Evolutionary conservation across 345 rosid genomes (phyloP), one percentile per base, ranked within the genome.

Genomic region (Salix suchowensis): DNA sequence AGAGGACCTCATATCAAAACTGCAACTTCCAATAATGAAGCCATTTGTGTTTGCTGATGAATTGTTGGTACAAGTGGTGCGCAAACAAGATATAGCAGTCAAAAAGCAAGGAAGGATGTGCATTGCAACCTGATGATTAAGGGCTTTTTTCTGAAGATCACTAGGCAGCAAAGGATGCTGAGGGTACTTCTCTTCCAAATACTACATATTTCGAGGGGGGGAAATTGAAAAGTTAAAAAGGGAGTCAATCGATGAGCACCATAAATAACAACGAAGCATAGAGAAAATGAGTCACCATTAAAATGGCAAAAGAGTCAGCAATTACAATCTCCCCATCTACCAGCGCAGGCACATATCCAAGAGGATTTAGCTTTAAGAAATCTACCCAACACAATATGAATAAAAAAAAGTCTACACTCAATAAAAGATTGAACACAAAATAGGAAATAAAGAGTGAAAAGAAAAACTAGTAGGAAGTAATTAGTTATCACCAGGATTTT

Each of bases 171-270:
- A 30, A 19, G 95, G 89, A 71, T 77, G 84, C 64, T 92, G 87
- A 65, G 97, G 97, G 80, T 87, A 92, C 80, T 90, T 91, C 81
- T 90, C 97, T 78, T 94, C 98, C 73, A 94, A 74, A 84, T 92
- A 92, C 97, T 94, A 66, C 32, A 39, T 52, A 40, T 40, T 40
- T 40, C 44, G 14, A 40, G 44, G 12, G 0, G 12, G 37, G 3
- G 12, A 0, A 10, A 40, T 40, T 40, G 8, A n/a, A 46, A 37
- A 66, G 24, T 18, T 21, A 0, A 30, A 55, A 13, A 24, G n/a
- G 18, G 4, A 61, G 44, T 9, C 7, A 69, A 34, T 65, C 5
- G 12, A 30, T 82, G 74, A 52, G 32, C 24, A 15, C 15, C 68
- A 12, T 37, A n/a, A 18, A 36, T 39, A 46, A 32, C 7, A 1